Evolutionary conservation across 192 early-diverging fungal species (phyloP), one percentile per base, ranked within the genome.

Genomic region (Coemansia sp.): DNA sequence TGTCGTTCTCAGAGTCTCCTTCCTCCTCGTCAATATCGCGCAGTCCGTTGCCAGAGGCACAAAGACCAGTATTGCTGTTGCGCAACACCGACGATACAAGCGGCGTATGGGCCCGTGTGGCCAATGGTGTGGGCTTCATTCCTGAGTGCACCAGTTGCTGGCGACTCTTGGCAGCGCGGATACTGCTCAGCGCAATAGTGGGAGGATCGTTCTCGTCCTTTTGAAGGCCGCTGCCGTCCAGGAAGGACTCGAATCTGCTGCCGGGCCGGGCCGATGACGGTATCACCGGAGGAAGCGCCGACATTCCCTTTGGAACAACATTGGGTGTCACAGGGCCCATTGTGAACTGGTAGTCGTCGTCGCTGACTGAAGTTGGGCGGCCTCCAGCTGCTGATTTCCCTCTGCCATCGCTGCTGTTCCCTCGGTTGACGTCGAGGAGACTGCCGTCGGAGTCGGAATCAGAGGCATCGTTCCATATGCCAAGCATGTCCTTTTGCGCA

Each of bases 281-380:
- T 21, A 77, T 76, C 21, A 64, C 62, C 6, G 68, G 51, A 46
- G 57, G 60, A 34, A 45, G 35, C 0, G 35, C 20, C 8, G 52
- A 26, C 41, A 62, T 34, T 1, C 39, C 68, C 24, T 56, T 59
- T 4, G 79, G 79, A n/a, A 76, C 63, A 2, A 82, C 68, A 24
- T 77, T 66, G 18, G 79, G 79, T 5, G 71, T 69, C 7, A 82
- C 79, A 0, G 79, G 79, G 18, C 79, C 79, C 79, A 82, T 82
- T 6, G 79, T 82, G 21, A 82, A 82, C 79, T 82, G 79, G 52
- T 82, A 82, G 33, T 82, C 79, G 64, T 82, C 79, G 60, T 73
- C 75, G 18, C 39, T 46, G 0, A 33, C 23, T 15, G 61, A 35
- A 14, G 5, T 21, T 11, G n/a, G 41, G 2, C 36, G 49, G 38